Evolutionary conservation across 1,139 yeast species (phyloP), one percentile per base, ranked within the genome.

Genomic region (Nematodospora anomalae): DNA sequence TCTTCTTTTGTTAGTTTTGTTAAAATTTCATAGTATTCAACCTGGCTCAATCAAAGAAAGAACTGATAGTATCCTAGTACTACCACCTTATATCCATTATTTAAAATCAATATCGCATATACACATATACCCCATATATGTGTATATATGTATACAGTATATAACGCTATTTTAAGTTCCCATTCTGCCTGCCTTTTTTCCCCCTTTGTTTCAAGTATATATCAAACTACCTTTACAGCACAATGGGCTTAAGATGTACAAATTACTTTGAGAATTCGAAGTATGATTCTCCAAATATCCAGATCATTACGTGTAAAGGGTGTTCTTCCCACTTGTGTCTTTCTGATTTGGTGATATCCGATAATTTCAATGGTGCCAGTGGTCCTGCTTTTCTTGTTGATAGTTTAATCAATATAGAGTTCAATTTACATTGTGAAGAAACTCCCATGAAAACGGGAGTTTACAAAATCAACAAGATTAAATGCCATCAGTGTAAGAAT

Each of bases 371-470:
- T 41, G 82, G 81, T 1, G 61, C 69, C 35, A 61, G 73, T 9
- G 82, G 82, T 3, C 71, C 72, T 6, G 82, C 81, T 2, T 71
- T 60, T 40, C 60, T 76, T 41, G 83, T 77, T 10, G 74, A 71
- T 21, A 59, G 60, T 39, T 63, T 76, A 23, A 67, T 77, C 27
- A 77, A 77, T 49, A 58, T 60, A 37, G 59, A 55, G 26, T 47
- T 59, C 6, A 68, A 64, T 28, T 52, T 58, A 15, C 44, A 48
- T 6, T 51, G 62, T 12, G 62, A 61, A 36, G 70, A 68, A 40
- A 60, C 69, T 4, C 51, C 51, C 35, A 85, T 87, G 92, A 64
- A 67, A 37, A 85, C 96, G 0, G 96, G 96, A 1, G 58, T 59
- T 20, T 88, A 84, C 55, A 63, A 72, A 10, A 83, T 85, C 18